Percentiles rank a stretch among this genome's conserved stretches.
Conservation (phyloP, 2,329 filamentous ascomycete species). For the Tolypocladium amazonense region DNA sequence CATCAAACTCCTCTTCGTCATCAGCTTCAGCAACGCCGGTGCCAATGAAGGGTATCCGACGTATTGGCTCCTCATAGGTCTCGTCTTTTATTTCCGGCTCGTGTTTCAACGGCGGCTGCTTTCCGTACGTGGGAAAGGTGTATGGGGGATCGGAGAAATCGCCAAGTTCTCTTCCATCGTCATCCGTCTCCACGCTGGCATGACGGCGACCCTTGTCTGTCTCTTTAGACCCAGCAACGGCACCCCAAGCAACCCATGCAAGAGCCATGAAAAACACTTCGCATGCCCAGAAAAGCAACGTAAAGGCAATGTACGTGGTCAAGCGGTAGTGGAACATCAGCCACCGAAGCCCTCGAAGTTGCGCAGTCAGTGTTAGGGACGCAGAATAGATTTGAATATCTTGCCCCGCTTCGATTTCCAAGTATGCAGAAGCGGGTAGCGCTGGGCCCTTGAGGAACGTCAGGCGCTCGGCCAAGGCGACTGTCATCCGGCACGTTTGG, state of each 20-base stretch:
- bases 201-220: constrained; percentile 4
- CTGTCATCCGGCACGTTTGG: constrained; percentile 52
- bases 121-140: constrained; percentile 31
- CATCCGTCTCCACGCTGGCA: constrained; percentile 9
- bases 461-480: constrained; percentile 65
- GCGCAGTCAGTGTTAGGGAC: constrained; percentile 58
- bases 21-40: constrained; percentile 31
- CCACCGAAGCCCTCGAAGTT: constrained; percentile 67
- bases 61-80: constrained; percentile 11
- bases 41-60: constrained; percentile 21
- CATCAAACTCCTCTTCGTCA: constrained; percentile 31
- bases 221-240: constrained; percentile 15
- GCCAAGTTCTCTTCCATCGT: constrained; percentile 16
- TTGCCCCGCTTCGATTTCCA: constrained; percentile 60
- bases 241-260: constrained; percentile 50
- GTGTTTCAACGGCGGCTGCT: constrained; percentile 29
- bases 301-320: constrained; percentile 57
- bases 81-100: constrained; percentile 27
- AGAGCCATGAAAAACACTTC: constrained; percentile 58
- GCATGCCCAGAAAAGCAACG: constrained; percentile 62
- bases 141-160: constrained; percentile 29
- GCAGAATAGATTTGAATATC: constrained; percentile 68
- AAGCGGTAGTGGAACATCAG: constrained; percentile 79
- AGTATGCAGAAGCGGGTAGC: constrained; percentile 34
- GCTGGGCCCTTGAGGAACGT: constrained; percentile 40